Evolutionary conservation across 2,329 filamentous ascomycete genomes (phyloP).

Genomic region (Diplocarpon rosae): DNA sequence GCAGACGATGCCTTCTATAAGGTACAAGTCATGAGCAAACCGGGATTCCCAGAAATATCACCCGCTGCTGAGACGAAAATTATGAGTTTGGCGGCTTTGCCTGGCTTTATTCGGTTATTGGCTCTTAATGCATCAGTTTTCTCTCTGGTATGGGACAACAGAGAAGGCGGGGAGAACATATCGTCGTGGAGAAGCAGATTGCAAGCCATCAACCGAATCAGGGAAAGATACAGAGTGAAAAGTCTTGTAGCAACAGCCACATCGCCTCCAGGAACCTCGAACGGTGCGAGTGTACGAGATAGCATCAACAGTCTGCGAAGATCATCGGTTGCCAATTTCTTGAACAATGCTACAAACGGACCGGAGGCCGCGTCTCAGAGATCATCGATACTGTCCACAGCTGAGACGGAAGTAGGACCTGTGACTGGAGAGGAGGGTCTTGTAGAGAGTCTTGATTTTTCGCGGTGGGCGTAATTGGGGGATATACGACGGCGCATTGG

Average conservation of each 20-base stretch:
- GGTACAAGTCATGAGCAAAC: slow-evolving; percentile 79
- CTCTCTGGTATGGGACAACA: slow-evolving; percentile 75
- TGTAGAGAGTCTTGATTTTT: slow-evolving; percentile 27
- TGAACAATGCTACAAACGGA: slow-evolving; percentile 34
- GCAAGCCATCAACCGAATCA: slow-evolving; percentile 70
- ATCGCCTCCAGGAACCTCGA: slow-evolving; percentile 27
- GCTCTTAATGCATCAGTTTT: slow-evolving; percentile 93
- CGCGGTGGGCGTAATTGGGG: slow-evolving; percentile 25
- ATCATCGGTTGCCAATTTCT: slow-evolving; percentile 55
- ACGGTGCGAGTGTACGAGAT: slow-evolving; percentile 39
- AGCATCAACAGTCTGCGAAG: slow-evolving; percentile 50
- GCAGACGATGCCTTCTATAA: slow-evolving; percentile 56
- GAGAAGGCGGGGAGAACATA: slow-evolving; percentile 68
- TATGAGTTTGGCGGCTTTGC: slow-evolving; percentile 70
- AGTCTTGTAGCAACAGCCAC: slow-evolving; percentile 22
- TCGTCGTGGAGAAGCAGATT: slow-evolving; percentile 85
- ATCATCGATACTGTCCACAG: slow-evolving; percentile 45
- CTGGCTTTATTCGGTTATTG: slow-evolving; percentile 75
- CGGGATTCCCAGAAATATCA: slow-evolving; percentile 84
- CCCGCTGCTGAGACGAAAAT: slow-evolving; percentile 84
- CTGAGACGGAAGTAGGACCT: slow-evolving; percentile 39
- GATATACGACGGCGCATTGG: slow-evolving; percentile 5
- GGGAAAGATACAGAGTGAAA: slow-evolving; percentile 53
- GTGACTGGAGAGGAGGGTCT: slow-evolving; percentile 22
- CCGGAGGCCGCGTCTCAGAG: slow-evolving; percentile 44